Evolutionary conservation across 1,284 basidiomycete genomes (phyloP).

Genomic region (Stereum hirsutum): DNA sequence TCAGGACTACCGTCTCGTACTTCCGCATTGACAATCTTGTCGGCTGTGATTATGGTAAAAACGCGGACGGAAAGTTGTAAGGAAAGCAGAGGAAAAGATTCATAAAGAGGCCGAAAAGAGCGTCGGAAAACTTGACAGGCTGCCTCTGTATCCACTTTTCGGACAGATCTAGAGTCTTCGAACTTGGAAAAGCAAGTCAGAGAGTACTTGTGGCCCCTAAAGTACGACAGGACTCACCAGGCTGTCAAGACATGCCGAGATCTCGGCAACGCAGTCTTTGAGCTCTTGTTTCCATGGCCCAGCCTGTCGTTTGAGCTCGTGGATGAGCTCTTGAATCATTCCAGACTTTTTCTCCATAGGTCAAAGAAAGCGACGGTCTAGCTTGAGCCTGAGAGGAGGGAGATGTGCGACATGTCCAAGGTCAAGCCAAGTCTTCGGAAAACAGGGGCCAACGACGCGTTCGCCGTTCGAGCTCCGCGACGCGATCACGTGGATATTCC

Average conservation of each 20-base stretch:
- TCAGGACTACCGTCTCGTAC: slow-evolving; percentile 12
- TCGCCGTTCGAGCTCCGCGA: background rate
- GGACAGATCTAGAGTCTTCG: too few species aligned
- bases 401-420: background rate
- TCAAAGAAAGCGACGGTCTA: background rate
- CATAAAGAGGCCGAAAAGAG: slow-evolving; percentile 19
- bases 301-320: background rate
- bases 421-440: too few species aligned
- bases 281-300: background rate
- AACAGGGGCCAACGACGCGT: background rate
- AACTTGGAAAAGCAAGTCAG: too few species aligned
- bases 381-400: background rate
- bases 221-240: background rate
- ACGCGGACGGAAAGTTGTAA: slow-evolving; percentile 19
- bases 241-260: background rate
- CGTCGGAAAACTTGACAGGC: slow-evolving; percentile 15
- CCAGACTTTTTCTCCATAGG: background rate
- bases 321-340: background rate
- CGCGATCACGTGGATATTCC: background rate
- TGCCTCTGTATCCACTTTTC: too few species aligned
- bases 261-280: background rate
- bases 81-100: slow-evolving; percentile 13
- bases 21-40: slow-evolving; percentile 17
- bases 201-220: too few species aligned
- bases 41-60: slow-evolving; percentile 18